phyloP scores from a whole-genome alignment of 129 eudicot genomes.

The Arctium minus region DNA sequence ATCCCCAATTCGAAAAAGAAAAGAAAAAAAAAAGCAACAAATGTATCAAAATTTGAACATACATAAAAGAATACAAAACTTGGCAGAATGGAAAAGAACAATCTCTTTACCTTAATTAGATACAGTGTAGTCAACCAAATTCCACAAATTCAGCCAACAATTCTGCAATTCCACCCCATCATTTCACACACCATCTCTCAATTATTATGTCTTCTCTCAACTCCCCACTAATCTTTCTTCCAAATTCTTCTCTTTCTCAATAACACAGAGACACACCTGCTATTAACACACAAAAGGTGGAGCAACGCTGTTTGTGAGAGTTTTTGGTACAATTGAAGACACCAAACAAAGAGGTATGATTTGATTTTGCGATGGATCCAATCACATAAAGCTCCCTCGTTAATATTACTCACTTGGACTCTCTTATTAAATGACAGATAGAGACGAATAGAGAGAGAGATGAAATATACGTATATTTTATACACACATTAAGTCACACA shows the following conservation, averaged over 20 bases:
- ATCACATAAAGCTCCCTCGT: conserved; percentile 1
- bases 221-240: background rate
- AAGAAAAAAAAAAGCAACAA: background rate
- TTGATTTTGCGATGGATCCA: conserved; percentile 21
- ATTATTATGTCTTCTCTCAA: background rate
- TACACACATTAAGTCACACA: conserved; percentile 7
- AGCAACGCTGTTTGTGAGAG: background rate
- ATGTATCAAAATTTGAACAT: background rate
- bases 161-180: background rate
- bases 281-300: background rate
- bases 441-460: conserved; percentile 10
- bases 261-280: background rate
- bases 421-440: conserved; percentile 12
- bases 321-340: background rate
- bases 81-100: background rate
- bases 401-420: conserved; percentile 15
- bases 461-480: background rate
- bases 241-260: background rate
- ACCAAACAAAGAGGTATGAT: conserved; percentile 2
- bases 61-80: background rate
- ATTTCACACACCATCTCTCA: background rate
- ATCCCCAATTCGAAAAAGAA: background rate
- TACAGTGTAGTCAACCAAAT: conserved; percentile 2
- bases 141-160: conserved; percentile 11
- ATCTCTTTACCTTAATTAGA: conserved; percentile 17